phyloP scores from a whole-genome alignment of 768 basidiomycete species.

The Kwoniella newhampshirensis region DNA sequence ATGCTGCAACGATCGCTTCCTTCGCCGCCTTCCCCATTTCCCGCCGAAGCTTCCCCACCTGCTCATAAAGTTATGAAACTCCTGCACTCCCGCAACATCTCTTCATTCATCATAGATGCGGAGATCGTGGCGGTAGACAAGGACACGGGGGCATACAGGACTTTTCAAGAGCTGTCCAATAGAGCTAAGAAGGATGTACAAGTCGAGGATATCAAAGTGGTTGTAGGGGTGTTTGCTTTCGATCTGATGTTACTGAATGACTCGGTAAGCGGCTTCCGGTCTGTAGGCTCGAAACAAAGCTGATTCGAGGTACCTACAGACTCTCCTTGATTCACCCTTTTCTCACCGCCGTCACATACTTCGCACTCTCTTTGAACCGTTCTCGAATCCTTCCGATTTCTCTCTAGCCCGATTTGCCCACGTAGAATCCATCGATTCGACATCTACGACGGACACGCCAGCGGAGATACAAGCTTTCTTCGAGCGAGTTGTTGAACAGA shows the following conservation, averaged over 20 bases:
- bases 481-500: conserved; percentile 68
- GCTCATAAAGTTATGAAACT: conserved; percentile 30
- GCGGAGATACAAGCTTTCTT: conserved; percentile 73
- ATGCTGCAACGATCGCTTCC: conserved; percentile 57
- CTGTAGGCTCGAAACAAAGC: background rate
- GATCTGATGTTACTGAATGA: conserved; percentile 85
- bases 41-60: conserved; percentile 34
- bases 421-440: conserved; percentile 62
- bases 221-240: conserved; percentile 82
- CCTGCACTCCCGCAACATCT: conserved; percentile 26
- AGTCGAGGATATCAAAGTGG: conserved; percentile 69
- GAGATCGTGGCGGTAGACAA: conserved; percentile 81
- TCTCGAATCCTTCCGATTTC: conserved; percentile 55
- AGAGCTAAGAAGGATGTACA: conserved; percentile 80
- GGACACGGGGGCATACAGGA: conserved; percentile 62
- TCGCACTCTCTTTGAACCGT: conserved; percentile 63
- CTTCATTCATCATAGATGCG: conserved; percentile 66
- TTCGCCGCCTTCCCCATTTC: conserved; percentile 23
- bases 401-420: conserved; percentile 66
- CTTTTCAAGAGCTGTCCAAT: conserved; percentile 84
- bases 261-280: conserved; percentile 60
- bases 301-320: conserved; percentile 55
- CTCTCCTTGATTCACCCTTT: conserved; percentile 68
- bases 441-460: conserved; percentile 61
- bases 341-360: conserved; percentile 69